Percentiles rank a stretch among this genome's conserved stretches.
Evolutionary conservation across 2,329 filamentous ascomycete species (phyloP).

Genomic region (Corniculantispora saksenae): DNA sequence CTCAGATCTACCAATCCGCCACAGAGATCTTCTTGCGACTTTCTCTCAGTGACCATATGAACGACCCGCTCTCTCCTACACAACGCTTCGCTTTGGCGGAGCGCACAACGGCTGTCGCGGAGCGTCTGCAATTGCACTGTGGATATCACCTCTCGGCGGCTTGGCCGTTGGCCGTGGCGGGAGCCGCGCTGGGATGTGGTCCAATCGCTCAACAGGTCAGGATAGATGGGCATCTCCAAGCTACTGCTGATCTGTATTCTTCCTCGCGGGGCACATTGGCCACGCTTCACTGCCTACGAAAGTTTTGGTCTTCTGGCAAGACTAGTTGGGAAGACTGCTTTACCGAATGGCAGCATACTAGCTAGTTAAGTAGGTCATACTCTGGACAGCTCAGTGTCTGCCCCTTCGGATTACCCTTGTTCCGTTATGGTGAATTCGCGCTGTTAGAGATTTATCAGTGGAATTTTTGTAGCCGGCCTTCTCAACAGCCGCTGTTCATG

Average conservation of each 20-base stretch:
- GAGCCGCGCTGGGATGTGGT: neutral
- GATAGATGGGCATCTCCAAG: neutral
- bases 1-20: neutral
- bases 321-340: slow-evolving; percentile 3
- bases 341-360: slow-evolving; percentile 2
- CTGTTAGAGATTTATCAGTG: too few relatives aligned
- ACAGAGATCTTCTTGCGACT: neutral
- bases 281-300: neutral
- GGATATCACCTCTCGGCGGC: neutral
- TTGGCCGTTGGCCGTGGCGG: neutral
- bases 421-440: too few relatives aligned
- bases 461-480: too few relatives aligned
- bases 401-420: too few relatives aligned
- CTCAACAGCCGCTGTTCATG: too few relatives aligned
- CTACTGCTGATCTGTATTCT: neutral
- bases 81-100: neutral
- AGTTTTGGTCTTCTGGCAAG: neutral
- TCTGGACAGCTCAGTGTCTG: too few relatives aligned
- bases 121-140: neutral
- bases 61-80: neutral
- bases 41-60: neutral
- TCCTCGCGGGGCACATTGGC: neutral
- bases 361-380: too few relatives aligned
- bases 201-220: neutral
- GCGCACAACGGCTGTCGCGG: neutral